Evolutionary conservation across 2,329 filamentous ascomycete genomes (phyloP).

Genomic region (Cladosporium austrohemisphaericum): DNA sequence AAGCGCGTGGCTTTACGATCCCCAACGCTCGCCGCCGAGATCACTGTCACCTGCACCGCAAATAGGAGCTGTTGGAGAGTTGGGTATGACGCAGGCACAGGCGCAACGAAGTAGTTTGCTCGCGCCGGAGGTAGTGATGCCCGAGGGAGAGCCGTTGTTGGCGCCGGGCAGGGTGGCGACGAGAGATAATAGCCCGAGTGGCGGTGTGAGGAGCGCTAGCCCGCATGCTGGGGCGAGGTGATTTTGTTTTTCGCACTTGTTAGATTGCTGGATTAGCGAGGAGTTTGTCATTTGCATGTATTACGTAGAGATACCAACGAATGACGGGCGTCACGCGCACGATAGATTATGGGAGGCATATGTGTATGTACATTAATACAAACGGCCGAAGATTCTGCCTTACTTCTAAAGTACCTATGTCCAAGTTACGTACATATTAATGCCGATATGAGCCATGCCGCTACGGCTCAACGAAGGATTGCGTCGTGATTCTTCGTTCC

Average conservation of each 20-base stretch:
- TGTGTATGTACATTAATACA: too few relatives aligned
- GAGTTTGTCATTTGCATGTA: too few relatives aligned
- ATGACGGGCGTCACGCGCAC: too few relatives aligned
- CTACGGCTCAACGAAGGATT: too few relatives aligned
- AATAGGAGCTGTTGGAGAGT: neutral
- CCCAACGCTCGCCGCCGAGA: slow-evolving; percentile 8
- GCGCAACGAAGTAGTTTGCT: slow-evolving; percentile 1
- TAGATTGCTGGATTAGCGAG: too few relatives aligned
- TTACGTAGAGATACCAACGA: too few relatives aligned
- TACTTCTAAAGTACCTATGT: too few relatives aligned
- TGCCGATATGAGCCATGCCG: too few relatives aligned
- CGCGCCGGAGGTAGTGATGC: slow-evolving; percentile 8
- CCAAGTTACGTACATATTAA: too few relatives aligned
- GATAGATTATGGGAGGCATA: too few relatives aligned
- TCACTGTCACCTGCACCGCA: neutral
- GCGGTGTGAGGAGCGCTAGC: neutral
- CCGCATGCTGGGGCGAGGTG: neutral
- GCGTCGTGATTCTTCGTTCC: too few relatives aligned
- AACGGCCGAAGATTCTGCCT: too few relatives aligned
- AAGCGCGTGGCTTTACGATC: slow-evolving; percentile 21
- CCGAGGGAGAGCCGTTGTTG: slow-evolving; percentile 3
- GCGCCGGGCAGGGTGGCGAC: slow-evolving; percentile 5
- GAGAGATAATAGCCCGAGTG: slow-evolving; percentile 3
- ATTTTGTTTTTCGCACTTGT: neutral
- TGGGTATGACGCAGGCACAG: neutral